A percentile compares a stretch with the other conserved stretches of the same genome.
phyloP scores from a whole-genome alignment of 2,329 filamentous ascomycete genomes.

The Microcyclospora pomicola region DNA sequence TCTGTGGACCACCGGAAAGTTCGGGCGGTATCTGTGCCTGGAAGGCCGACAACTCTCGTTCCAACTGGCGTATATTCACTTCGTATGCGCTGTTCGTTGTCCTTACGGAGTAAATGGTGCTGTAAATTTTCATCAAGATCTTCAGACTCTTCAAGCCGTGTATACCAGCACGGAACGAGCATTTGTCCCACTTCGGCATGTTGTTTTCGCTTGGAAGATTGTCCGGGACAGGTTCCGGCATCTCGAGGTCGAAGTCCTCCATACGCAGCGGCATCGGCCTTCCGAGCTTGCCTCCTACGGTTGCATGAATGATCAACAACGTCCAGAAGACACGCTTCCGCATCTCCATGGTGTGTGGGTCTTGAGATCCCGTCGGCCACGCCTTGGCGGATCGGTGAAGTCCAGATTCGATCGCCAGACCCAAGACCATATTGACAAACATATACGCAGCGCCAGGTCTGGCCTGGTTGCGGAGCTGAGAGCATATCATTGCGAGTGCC shows the following conservation, averaged over 20 bases:
- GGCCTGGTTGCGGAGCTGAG: conserved; percentile 62
- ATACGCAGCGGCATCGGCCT: conserved; percentile 60
- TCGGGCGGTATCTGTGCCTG: conserved; percentile 49
- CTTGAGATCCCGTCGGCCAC: conserved; percentile 34
- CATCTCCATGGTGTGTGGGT: conserved; percentile 56
- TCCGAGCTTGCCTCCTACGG: conserved; percentile 62
- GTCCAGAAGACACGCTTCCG: conserved; percentile 69
- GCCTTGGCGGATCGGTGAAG: conserved; percentile 58
- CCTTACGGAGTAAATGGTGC: conserved; percentile 59
- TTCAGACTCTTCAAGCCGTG: conserved; percentile 51
- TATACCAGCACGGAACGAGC: conserved; percentile 53
- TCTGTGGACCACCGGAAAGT: conserved; percentile 36
- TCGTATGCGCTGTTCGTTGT: conserved; percentile 40
- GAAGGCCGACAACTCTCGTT: conserved; percentile 50
- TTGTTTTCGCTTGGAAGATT: conserved; percentile 49
- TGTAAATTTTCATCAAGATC: conserved; percentile 60
- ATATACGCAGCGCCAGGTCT: conserved; percentile 64
- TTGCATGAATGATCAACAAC: conserved; percentile 50
- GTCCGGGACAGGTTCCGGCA: conserved; percentile 59
- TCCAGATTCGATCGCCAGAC: conserved; percentile 59
- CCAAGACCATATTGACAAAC: conserved; percentile 50
- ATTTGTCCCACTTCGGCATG: conserved; percentile 36
- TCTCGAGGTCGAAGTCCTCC: conserved; percentile 66
- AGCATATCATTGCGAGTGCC: conserved; percentile 56
- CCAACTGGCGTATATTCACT: conserved; percentile 48